Base-by-base conservation (phyloP, 169 alveolate species). In the Condylostoma magnum region DNA sequence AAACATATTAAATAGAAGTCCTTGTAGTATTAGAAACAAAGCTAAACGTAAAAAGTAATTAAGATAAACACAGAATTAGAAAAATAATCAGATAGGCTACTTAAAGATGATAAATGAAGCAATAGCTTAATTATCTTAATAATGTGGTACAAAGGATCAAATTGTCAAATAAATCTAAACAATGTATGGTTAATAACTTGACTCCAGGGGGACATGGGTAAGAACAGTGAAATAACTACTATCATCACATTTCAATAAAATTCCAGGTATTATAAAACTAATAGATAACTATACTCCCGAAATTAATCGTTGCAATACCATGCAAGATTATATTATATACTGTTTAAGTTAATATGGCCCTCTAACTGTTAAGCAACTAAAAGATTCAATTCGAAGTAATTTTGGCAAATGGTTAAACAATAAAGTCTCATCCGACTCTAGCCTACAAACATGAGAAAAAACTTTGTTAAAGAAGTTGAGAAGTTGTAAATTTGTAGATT, bases 391-490 rank as follows among this genome's bases (percentile, higher is more conserved):
- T 20, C 12, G 22, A 37, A 57, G 46, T 20, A 20, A 43, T 38
- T 63, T 63, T 63, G 55, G 58, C 2, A 2, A 63, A 33, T 20
- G 15, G 38, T 44, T 63, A 63, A 63, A 44, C 22, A 2, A 25
- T 5, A 18, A 22, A 20, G 60, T 25, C 34, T 25, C 12, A n/a
- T 27, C 25, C 18, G 34, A n/a, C 22, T 43, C 30, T 15, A 33
- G 33, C 31, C 27, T 63, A n/a, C 30, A 43, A n/a, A 31, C 57
- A 0, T 63, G 73, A 57, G 50, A 63, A 31, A 22, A 41, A 46
- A 63, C 73, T 10, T 46, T 63, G 2, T 25, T 44, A 38, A 63
- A 63, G 41, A 63, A 63, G 73, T 33, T 63, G 33, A 63, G 33
- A 22, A 63, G 46, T 10, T 63, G 73, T 22, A 20, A 20, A 6